Evolutionary conservation across 2,329 filamentous ascomycete genomes (phyloP).

Genomic region (Aspergillus thermomutatus): DNA sequence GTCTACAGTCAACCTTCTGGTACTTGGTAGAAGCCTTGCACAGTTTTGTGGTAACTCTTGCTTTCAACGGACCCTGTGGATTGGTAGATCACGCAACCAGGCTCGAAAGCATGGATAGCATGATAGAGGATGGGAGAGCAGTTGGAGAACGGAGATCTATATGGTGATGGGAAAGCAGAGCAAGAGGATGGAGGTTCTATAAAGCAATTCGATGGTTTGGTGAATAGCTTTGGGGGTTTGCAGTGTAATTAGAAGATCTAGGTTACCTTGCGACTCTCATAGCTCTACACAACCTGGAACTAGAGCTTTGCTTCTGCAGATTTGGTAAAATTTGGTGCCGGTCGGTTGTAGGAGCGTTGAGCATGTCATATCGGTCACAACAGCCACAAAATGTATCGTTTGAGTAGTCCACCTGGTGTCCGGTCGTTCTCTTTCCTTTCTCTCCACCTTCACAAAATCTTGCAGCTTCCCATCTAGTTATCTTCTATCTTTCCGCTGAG

Average conservation of each 20-base stretch:
- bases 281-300: not conserved
- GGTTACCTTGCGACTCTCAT: not conserved
- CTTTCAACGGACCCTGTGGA: not conserved
- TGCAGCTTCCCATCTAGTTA: not conserved
- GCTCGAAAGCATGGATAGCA: not conserved
- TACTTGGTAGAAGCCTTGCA: not conserved
- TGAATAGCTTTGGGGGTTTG: not conserved
- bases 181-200: not conserved
- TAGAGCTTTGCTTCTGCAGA: no score
- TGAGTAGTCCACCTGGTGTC: no score
- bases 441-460: not conserved
- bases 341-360: not conserved
- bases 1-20: not conserved
- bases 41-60: not conserved
- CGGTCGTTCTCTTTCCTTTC: not conserved
- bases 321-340: not conserved
- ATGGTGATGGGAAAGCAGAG: not conserved
- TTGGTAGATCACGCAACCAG: not conserved
- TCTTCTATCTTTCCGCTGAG: no score
- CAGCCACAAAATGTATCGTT: no score
- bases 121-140: not conserved
- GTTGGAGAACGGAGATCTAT: not conserved
- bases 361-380: no score
- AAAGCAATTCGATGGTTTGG: not conserved
- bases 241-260: not conserved